A percentile compares a stretch with the other conserved stretches of the same genome.
These are phyloP conservation scores for Casaregolazyma lundiana DNA, from an alignment of 1,139 yeast genomes.

Conservation along the genomic window DNA sequence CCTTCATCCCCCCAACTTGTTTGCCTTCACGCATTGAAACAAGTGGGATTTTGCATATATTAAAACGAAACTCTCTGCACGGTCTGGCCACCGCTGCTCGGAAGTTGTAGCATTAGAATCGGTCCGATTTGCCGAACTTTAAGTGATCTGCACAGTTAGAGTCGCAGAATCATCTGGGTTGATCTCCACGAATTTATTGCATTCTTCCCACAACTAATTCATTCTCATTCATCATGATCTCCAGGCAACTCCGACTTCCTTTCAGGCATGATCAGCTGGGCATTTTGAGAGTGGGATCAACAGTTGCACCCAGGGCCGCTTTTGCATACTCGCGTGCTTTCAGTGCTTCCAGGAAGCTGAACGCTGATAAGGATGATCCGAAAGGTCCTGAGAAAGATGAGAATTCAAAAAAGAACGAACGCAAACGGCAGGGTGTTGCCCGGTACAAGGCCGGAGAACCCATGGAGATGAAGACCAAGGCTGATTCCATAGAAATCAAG, in stretches of 20 bases:
- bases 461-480: constrained; percentile 1
- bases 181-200: neutral
- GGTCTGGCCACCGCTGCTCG: too few relatives aligned
- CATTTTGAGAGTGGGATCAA: neutral
- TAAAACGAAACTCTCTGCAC: neutral
- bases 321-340: neutral
- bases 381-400: neutral
- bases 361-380: neutral
- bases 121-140: neutral
- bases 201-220: too few relatives aligned
- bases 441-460: neutral
- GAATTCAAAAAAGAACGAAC: neutral
- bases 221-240: neutral
- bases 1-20: neutral
- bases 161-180: neutral
- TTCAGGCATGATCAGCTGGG: neutral
- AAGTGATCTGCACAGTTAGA: neutral
- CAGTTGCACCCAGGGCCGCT: neutral
- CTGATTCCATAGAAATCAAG: neutral
- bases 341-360: neutral
- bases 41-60: neutral
- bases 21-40: neutral
- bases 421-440: neutral
- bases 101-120: neutral
- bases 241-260: neutral